Conservation (phyloP, 1,284 basidiomycete genomes). For the Moesziomyces antarcticus region DNA sequence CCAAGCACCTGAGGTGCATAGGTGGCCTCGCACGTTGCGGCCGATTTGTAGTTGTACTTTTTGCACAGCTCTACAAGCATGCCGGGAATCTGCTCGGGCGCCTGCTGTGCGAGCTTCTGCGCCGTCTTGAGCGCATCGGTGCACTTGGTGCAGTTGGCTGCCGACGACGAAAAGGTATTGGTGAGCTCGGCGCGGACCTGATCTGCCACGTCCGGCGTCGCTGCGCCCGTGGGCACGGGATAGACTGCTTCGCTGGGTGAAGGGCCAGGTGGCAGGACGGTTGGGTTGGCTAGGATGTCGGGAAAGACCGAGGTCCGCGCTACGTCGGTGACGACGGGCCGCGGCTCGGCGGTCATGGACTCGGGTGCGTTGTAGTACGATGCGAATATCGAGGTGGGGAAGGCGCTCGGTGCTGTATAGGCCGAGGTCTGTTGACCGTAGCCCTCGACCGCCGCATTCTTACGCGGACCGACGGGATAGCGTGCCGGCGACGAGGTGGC, state of each 20-base stretch:
- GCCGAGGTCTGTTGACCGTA: conserved; percentile 30
- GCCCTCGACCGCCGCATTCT: conserved; percentile 4
- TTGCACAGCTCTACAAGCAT: conserved; percentile 76
- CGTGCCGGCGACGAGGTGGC: conserved; percentile 23
- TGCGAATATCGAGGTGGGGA: conserved; percentile 63
- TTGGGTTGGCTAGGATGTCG: conserved; percentile 75
- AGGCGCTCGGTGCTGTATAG: conserved; percentile 61
- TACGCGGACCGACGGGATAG: conserved; percentile 5
- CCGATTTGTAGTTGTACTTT: conserved; percentile 72
- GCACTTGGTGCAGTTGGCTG: conserved; percentile 74
- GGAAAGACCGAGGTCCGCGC: conserved; percentile 44
- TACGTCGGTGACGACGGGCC: conserved; percentile 58
- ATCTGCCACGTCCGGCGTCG: conserved; percentile 68
- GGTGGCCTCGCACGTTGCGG: conserved; percentile 68
- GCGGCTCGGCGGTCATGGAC: conserved; percentile 50
- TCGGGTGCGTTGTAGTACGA: conserved; percentile 50
- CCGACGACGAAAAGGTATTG: conserved; percentile 52
- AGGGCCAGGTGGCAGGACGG: conserved; percentile 74
- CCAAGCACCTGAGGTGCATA: conserved; percentile 50
- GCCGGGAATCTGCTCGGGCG: conserved; percentile 74
- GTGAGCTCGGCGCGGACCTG: conserved; percentile 70
- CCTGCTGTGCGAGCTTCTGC: conserved; percentile 77
- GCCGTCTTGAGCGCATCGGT: conserved; percentile 74
- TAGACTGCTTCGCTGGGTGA: conserved; percentile 59
- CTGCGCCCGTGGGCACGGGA: conserved; percentile 63